Conservation (phyloP, 2,329 filamentous ascomycete genomes). For the Aspergillus floridensis region DNA sequence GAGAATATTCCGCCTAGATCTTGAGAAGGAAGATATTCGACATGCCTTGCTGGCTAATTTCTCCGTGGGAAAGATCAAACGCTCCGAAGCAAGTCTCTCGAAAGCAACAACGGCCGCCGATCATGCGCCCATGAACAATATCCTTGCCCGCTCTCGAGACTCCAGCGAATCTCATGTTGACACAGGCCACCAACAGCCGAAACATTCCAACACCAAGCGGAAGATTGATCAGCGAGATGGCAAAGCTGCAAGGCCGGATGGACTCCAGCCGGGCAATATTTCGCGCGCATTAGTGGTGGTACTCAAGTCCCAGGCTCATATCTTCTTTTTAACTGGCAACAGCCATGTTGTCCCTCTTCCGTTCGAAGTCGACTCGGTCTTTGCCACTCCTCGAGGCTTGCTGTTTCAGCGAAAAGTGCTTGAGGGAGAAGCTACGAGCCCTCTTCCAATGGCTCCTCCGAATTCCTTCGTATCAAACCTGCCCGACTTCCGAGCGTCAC, state of each 20-base stretch:
- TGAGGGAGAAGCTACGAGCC: constrained; percentile 24
- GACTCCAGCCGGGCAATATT: constrained; percentile 25
- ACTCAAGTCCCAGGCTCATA: constrained; percentile 85
- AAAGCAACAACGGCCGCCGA: constrained; percentile 8
- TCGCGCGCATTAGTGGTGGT: constrained; percentile 78
- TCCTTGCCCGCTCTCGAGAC: constrained; percentile 9
- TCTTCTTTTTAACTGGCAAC: constrained; percentile 85
- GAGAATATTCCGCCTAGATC: constrained; percentile 79
- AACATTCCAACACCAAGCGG: background rate
- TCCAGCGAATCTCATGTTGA: constrained; percentile 8
- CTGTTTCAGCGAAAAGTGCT: constrained; percentile 77
- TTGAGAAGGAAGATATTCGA: constrained; percentile 81
- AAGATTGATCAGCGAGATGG: background rate
- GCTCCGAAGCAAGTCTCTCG: constrained; percentile 11
- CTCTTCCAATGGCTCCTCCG: constrained; percentile 60
- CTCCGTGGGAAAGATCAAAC: constrained; percentile 45
- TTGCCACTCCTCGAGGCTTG: constrained; percentile 77
- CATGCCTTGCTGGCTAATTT: constrained; percentile 87
- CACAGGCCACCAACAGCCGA: background rate
- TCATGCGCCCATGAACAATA: constrained; percentile 1
- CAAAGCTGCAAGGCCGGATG: constrained; percentile 7
- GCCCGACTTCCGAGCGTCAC: constrained; percentile 38
- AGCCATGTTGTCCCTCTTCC: constrained; percentile 89
- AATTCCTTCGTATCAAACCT: constrained; percentile 80
- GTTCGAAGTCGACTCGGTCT: constrained; percentile 87